Base-by-base conservation (phyloP, 495 filamentous ascomycete genomes). In the Podospora australis region DNA sequence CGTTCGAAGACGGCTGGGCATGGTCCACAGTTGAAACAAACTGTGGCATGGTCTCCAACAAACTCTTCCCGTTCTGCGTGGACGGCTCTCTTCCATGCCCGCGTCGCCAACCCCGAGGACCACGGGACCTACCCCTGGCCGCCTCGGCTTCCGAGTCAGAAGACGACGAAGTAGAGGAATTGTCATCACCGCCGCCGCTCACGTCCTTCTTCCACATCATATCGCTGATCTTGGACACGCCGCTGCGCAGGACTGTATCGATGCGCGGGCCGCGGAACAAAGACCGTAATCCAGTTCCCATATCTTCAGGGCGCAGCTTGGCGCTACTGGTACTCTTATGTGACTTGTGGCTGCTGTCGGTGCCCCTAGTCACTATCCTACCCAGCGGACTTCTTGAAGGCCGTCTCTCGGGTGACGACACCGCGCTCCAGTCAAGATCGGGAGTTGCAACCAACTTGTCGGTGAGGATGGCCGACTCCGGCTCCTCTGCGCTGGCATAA, bases 181-280 rank as follows among this genome's bases (percentile, higher is more conserved):
- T 25, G 10, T 55, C 58, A 6, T 65, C 60, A 1, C 16, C 46
- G 19, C 44, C 40, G 9, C 41, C 54, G 3, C 50, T 56, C 0
- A 55, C 53, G 11, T 75, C 70, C 40, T 62, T 73, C 40, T 68
- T 65, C 69, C 71, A 73, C 41, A 75, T 50, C 35, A 75, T 58
- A 47, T 75, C 72, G 22, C 71, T 66, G 19, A 75, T 63, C 50
- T 73, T 75, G 38, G 70, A 73, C 4, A 75, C 70, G 45, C 71
- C 58, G 11, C 64, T 73, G 6, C 71, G 68, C 47, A 75, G 49
- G 45, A 75, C 67, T 22, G 60, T 71, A 48, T 75, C 72, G 42
- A 75, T 62, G 34, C 71, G 71, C 20, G 69, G 65, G 13, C 67
- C 65, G 50, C 65, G 67, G 53, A 75, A 71, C 30, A 75, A 56